Evolutionary conservation across 2,329 filamentous ascomycete species (phyloP), one percentile per base, ranked within the genome.

Genomic region (Fusarium falciforme): DNA sequence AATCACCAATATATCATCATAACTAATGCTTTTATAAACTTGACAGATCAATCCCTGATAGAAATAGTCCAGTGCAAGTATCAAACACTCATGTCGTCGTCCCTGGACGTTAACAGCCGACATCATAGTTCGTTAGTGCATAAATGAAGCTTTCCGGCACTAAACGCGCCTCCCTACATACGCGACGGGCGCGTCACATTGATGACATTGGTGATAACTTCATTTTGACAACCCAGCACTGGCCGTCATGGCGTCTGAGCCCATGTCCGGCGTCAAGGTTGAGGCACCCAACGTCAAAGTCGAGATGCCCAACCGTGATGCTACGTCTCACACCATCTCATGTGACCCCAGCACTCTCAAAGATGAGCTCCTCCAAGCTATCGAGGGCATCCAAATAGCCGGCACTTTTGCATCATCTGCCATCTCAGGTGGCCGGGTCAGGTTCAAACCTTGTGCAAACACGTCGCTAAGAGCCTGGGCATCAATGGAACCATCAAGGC

Each of bases 391-490:
- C 35, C 31, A 65, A 2, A 14, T 35, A 6, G 36, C 17, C 2
- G 49, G 68, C 4, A 29, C 31, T 0, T 71, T 71, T 60, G 58
- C 68, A 10, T 62, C 57, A 3, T 31, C 20, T 2, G 22, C 22
- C 22, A 82, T 44, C 79, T 81, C 0, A 58, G n/a, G 5, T 86
- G 84, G 84, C n/a, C 68, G 0, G 3, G 2, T 0, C 74, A 75
- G 16, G 11, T 85, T 2, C 6, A 77, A 0, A 12, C n/a, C 0
- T 20, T 83, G 14, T 77, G 80, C 2, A 10, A 12, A 1, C 44
- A 61, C 4, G 80, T 83, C 3, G 77, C 71, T 3, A 29, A 67
- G 3, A 67, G 79, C 1, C 76, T 87, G 11, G 83, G 83, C 1
- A 77, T 85, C 58, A 61, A 63, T 2, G 66, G 68, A 2, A 70